Evolutionary conservation across 2,329 filamentous ascomycete species (phyloP).

Genomic region (Sporothrix curviconia): DNA sequence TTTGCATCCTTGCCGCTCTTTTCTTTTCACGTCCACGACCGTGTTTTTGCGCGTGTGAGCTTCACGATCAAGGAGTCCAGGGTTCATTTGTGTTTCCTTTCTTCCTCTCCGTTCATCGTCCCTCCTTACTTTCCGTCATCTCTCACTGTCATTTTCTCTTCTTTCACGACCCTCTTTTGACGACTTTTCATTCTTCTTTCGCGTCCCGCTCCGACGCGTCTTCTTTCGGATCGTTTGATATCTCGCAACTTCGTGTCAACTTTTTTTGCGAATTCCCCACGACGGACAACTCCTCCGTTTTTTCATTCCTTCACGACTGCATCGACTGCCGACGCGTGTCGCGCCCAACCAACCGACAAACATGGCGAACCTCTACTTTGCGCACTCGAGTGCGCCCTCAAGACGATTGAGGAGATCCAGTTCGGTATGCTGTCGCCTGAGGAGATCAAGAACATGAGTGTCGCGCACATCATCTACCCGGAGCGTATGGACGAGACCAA

Average conservation of each 20-base stretch:
- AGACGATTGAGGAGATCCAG: conserved; percentile 98
- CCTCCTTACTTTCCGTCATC: conserved; percentile 1
- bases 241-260: not conserved
- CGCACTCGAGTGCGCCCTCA: conserved; percentile 92
- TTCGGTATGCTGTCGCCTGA: conserved; percentile 96
- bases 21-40: not conserved
- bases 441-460: conserved; percentile 98
- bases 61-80: not conserved
- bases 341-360: conserved; percentile 31
- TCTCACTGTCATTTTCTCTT: not conserved
- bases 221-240: not conserved
- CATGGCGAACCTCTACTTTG: conserved; percentile 90
- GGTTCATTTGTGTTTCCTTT: not conserved
- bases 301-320: not conserved
- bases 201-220: conserved; percentile 4
- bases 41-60: conserved; percentile 3
- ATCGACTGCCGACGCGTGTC: not conserved
- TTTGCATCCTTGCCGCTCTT: not conserved
- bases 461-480: conserved; percentile 92
- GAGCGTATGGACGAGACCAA: conserved; percentile 98
- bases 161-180: no score
- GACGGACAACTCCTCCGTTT: not conserved
- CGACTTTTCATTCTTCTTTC: no score
- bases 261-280: not conserved
- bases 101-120: not conserved